Conservation (phyloP, 2,329 filamentous ascomycete species). For the Fusarium redolens region DNA sequence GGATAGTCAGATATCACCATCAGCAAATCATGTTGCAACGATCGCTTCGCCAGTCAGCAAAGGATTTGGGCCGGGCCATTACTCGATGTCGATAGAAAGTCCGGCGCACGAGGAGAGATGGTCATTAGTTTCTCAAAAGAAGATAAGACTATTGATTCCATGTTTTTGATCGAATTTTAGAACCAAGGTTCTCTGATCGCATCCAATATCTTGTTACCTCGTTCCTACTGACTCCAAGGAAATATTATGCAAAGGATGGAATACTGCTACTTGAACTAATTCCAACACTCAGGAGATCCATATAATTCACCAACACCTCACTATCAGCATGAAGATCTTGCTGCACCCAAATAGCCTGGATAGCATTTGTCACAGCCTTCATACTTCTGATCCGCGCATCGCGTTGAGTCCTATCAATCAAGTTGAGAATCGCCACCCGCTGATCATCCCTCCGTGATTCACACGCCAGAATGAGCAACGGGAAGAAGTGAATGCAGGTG, state of each 20-base stretch:
- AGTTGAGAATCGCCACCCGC: slow-evolving; percentile 44
- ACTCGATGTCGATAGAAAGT: not conserved
- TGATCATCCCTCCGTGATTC: slow-evolving; percentile 50
- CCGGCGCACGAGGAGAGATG: not conserved
- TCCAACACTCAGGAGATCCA: slow-evolving; percentile 38
- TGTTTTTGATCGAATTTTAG: not conserved
- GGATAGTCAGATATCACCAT: not conserved
- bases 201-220: not conserved
- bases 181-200: not conserved
- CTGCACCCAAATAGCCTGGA: slow-evolving; percentile 50
- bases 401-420: slow-evolving; percentile 46
- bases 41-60: not conserved
- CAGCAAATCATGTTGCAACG: not conserved
- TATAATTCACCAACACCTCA: slow-evolving; percentile 48
- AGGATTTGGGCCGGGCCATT: not conserved
- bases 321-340: slow-evolving; percentile 48
- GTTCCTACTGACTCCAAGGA: not conserved
- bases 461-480: slow-evolving; percentile 50
- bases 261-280: slow-evolving; percentile 28
- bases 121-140: not conserved
- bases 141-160: not conserved
- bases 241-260: slow-evolving; percentile 19
- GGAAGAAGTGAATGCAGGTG: slow-evolving; percentile 50
- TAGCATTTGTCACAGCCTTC: slow-evolving; percentile 29
- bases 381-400: slow-evolving; percentile 39